These are phyloP conservation scores for Stachybotrys chlorohalonatus DNA, from an alignment of 2,329 filamentous ascomycete species.

Conservation along the genomic window DNA sequence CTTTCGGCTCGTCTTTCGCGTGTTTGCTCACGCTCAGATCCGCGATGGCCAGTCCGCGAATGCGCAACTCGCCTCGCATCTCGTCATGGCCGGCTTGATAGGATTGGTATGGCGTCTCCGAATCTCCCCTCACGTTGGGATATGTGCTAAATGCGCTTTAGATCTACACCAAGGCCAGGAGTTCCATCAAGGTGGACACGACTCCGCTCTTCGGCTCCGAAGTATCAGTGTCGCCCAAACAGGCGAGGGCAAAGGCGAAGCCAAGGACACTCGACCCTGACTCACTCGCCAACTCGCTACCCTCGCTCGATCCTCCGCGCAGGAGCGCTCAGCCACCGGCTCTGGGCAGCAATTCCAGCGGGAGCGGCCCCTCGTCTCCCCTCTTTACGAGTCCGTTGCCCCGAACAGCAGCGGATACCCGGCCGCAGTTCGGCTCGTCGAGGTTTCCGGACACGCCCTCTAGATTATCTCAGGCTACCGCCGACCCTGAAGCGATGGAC, in stretches of 20 bases:
- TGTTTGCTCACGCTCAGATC: constrained; percentile 29
- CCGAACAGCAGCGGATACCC: not conserved
- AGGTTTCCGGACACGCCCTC: not conserved
- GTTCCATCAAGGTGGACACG: constrained; percentile 45
- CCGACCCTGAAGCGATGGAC: constrained; percentile 57
- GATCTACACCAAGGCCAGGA: constrained; percentile 34
- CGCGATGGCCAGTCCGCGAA: constrained; percentile 24
- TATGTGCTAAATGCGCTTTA: constrained; percentile 9
- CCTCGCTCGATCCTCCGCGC: constrained; percentile 20
- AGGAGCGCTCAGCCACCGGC: constrained; percentile 5
- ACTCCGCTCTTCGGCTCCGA: constrained; percentile 39
- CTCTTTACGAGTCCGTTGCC: not conserved
- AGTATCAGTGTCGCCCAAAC: constrained; percentile 14
- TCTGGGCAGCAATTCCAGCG: not conserved
- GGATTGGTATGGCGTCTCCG: constrained; percentile 35
- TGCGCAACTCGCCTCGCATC: constrained; percentile 43
- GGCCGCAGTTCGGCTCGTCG: not conserved
- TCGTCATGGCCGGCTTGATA: constrained; percentile 43
- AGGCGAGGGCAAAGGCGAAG: constrained; percentile 12
- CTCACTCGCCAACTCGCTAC: constrained; percentile 32
- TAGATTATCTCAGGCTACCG: not conserved
- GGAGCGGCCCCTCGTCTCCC: not conserved
- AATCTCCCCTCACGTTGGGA: not conserved
- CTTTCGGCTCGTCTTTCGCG: constrained; percentile 42
- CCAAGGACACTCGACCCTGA: constrained; percentile 22